Conservation (phyloP, 169 alveolate genomes). For the Cryptosporidium meleagridis region DNA sequence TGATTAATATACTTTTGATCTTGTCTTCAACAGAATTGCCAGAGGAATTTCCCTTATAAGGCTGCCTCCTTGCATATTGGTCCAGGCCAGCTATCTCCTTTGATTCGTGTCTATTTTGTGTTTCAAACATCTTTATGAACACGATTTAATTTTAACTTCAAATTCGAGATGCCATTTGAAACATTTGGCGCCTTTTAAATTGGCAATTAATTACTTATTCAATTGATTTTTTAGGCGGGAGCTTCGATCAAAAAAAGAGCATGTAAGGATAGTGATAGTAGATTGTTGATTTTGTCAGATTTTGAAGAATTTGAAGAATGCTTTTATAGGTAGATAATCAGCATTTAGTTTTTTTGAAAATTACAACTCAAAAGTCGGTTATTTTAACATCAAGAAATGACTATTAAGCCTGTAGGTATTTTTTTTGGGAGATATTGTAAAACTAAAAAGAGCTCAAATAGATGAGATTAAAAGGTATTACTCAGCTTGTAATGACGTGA, state of each 20-base stretch:
- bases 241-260: background rate
- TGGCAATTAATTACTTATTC: background rate
- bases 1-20: constrained; percentile 11
- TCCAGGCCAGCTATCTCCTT: background rate
- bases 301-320: too few species aligned
- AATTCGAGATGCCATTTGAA: background rate
- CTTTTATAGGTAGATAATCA: too few species aligned
- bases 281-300: too few species aligned
- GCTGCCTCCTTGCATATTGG: background rate
- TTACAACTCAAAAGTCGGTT: too few species aligned
- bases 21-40: background rate
- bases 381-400: too few species aligned
- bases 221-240: background rate
- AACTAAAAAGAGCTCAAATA: background rate
- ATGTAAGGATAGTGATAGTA: background rate
- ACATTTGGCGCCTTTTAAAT: background rate
- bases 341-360: too few species aligned
- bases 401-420: too few species aligned
- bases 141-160: background rate
- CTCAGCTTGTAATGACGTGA: too few species aligned
- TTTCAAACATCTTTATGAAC: constrained; percentile 7
- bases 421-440: too few species aligned
- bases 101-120: background rate
- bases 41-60: background rate
- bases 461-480: too few species aligned